Evolutionary conservation across 2,329 filamentous ascomycete genomes (phyloP).

Genomic region (Trichoderma aggressivum): DNA sequence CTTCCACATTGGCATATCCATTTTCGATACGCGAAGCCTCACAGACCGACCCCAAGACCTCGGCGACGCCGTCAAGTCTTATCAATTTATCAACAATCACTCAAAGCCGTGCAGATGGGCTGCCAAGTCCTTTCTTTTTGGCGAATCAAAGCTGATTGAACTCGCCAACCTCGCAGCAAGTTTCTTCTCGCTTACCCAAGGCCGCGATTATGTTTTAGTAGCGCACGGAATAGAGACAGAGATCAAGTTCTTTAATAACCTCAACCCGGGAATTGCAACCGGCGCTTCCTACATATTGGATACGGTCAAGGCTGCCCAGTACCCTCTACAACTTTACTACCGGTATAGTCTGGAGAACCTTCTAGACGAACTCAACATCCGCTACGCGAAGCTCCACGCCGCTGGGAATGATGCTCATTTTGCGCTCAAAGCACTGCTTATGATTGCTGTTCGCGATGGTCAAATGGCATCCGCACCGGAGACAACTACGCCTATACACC

Average conservation of each 20-base stretch:
- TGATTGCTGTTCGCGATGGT: slow-evolving; percentile 19
- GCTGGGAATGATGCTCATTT: slow-evolving; percentile 31
- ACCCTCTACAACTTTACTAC: slow-evolving; percentile 26
- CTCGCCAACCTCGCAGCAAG: slow-evolving; percentile 1
- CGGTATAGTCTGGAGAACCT: slow-evolving; percentile 26
- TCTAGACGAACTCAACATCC: slow-evolving; percentile 22
- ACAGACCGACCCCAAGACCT: not conserved
- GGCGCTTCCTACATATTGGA: slow-evolving; percentile 25
- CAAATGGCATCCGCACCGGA: not conserved
- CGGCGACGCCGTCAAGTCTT: slow-evolving; percentile 18
- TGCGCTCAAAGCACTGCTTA: slow-evolving; percentile 22
- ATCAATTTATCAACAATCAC: slow-evolving; percentile 21
- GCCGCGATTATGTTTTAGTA: slow-evolving; percentile 20
- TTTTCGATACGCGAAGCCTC: slow-evolving; percentile 19
- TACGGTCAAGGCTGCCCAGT: slow-evolving; percentile 29
- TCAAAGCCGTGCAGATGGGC: slow-evolving; percentile 16
- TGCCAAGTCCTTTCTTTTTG: slow-evolving; percentile 18
- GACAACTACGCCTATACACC: not conserved
- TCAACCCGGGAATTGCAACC: slow-evolving; percentile 2
- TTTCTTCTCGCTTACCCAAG: slow-evolving; percentile 11
- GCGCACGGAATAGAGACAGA: slow-evolving; percentile 20
- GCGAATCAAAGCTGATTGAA: slow-evolving; percentile 14
- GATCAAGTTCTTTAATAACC: slow-evolving; percentile 22
- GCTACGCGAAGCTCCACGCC: slow-evolving; percentile 18
- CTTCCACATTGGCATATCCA: slow-evolving; percentile 23